Percentiles rank a stretch among this genome's conserved stretches.
Evolutionary conservation across 1,284 basidiomycete species (phyloP).

Genomic region (Pisolithus thermaeus): DNA sequence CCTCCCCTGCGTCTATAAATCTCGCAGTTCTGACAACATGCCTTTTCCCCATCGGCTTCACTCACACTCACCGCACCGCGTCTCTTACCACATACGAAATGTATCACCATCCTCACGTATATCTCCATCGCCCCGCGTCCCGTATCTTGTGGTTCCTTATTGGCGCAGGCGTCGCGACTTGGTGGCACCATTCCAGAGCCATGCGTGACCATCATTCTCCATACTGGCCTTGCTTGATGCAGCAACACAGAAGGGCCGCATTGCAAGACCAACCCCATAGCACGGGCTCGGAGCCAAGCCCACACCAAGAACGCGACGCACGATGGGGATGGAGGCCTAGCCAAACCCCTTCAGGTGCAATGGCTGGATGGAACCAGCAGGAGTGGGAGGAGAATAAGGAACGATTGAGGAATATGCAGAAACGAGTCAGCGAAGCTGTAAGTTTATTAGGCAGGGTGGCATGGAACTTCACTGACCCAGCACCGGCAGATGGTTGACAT

Average conservation of each 20-base stretch:
- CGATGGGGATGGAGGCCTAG: slow-evolving; percentile 3
- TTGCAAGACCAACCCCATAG: too few species aligned
- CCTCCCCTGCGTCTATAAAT: slow-evolving; percentile 5
- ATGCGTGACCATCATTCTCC: too few species aligned
- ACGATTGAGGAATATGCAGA: slow-evolving; percentile 39
- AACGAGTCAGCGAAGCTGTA: slow-evolving; percentile 53
- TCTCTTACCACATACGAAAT: too few species aligned
- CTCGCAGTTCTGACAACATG: background rate
- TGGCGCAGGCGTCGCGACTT: too few species aligned
- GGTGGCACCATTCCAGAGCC: too few species aligned
- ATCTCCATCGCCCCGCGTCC: too few species aligned
- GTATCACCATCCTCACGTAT: too few species aligned
- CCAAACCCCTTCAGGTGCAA: slow-evolving; percentile 10
- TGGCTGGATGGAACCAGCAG: slow-evolving; percentile 24
- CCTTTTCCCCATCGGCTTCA: background rate
- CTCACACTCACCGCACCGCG: slow-evolving; percentile 2
- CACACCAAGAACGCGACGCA: too few species aligned
- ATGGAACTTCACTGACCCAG: background rate
- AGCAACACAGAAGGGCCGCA: too few species aligned
- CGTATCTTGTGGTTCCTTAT: too few species aligned
- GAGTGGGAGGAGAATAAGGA: slow-evolving; percentile 40
- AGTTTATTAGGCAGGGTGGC: slow-evolving; percentile 17
- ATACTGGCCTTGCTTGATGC: too few species aligned
- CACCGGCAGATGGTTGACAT: slow-evolving; percentile 50
- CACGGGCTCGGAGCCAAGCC: too few species aligned